Evolutionary conservation across 2,329 filamentous ascomycete genomes (phyloP).

Genomic region (Anthostomella pinea): DNA sequence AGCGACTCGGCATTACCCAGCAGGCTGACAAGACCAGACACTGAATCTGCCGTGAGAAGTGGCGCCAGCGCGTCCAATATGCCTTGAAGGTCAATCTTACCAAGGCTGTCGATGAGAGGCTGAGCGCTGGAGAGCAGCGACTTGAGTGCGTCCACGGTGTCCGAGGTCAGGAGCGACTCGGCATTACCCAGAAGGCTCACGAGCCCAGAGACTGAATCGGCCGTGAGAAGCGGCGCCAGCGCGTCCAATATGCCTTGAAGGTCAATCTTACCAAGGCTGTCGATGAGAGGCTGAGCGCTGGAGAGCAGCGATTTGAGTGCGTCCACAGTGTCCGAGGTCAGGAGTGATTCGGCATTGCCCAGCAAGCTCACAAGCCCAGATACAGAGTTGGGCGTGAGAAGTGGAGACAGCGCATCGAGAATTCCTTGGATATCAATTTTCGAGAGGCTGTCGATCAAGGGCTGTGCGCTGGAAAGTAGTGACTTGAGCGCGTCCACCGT

Average conservation of each 20-base stretch:
- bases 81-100: slow-evolving; percentile 30
- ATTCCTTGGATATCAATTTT: slow-evolving; percentile 35
- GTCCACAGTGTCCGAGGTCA: slow-evolving; percentile 31
- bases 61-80: slow-evolving; percentile 33
- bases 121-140: slow-evolving; percentile 23
- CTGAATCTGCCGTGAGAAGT: slow-evolving; percentile 27
- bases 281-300: slow-evolving; percentile 29
- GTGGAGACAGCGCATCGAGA: slow-evolving; percentile 32
- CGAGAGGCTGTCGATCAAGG: slow-evolving; percentile 33
- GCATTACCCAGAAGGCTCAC: slow-evolving; percentile 27
- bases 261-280: slow-evolving; percentile 33
- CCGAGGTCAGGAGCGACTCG: slow-evolving; percentile 16
- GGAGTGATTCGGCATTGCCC: slow-evolving; percentile 35
- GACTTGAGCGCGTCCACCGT: slow-evolving; percentile 24
- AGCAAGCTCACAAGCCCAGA: slow-evolving; percentile 33
- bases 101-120: slow-evolving; percentile 18
- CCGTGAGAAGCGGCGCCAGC: slow-evolving; percentile 29
- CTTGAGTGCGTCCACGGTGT: slow-evolving; percentile 12
- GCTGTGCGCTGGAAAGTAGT: slow-evolving; percentile 25
- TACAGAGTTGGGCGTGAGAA: slow-evolving; percentile 30
- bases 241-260: slow-evolving; percentile 32
- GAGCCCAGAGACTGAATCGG: slow-evolving; percentile 32
- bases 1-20: slow-evolving; percentile 35
- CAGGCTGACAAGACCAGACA: slow-evolving; percentile 29
- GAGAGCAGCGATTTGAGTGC: slow-evolving; percentile 23